phyloP scores from a whole-genome alignment of 2,329 filamentous ascomycete species.

The Biscogniauxia sp. region DNA sequence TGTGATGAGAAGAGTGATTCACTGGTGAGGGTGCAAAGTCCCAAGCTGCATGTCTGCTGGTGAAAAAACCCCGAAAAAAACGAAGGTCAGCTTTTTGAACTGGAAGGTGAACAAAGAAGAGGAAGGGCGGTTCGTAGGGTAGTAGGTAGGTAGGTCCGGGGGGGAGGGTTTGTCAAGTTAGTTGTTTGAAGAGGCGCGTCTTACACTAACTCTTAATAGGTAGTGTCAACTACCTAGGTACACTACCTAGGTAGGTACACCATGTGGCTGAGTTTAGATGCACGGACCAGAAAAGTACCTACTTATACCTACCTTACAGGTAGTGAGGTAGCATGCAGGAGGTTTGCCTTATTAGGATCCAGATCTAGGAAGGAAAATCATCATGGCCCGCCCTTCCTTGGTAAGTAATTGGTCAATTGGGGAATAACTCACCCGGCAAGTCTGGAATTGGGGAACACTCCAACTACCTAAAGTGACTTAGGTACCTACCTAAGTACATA shows the following conservation, averaged over 20 bases:
- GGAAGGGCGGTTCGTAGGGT: neutral
- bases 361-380: neutral
- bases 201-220: neutral
- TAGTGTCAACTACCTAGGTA: too few species aligned
- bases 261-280: neutral
- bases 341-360: neutral
- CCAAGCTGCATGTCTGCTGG: slow-evolving; percentile 20
- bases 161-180: neutral
- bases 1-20: slow-evolving; percentile 19
- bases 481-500: too few species aligned
- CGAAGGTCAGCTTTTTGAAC: slow-evolving; percentile 14
- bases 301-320: neutral
- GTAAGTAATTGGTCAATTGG: neutral
- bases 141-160: too few species aligned
- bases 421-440: neutral
- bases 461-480: too few species aligned
- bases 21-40: slow-evolving; percentile 19
- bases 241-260: too few species aligned
- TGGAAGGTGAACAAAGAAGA: slow-evolving; percentile 17
- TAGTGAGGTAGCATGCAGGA: neutral
- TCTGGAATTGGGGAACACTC: neutral
- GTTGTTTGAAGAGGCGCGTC: neutral
- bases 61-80: slow-evolving; percentile 6
- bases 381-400: too few species aligned
- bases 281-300: neutral